A percentile compares a stretch with the other conserved stretches of the same genome.
phyloP scores from a whole-genome alignment of 2,329 filamentous ascomycete species.

The Ascochyta lentis region DNA sequence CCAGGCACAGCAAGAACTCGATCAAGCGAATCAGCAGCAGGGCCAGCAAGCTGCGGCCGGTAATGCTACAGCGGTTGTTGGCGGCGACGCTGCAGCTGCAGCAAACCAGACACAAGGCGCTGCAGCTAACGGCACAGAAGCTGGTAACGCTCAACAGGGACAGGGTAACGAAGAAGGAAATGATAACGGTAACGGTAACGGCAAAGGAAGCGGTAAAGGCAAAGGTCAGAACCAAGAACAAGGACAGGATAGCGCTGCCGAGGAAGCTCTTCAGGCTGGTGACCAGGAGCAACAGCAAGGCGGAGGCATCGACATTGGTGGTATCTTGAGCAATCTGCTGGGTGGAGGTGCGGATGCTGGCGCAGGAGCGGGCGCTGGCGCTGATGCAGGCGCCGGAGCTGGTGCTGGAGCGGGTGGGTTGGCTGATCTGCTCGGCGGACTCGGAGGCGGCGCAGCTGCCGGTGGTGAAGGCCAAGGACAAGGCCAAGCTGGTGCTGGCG shows the following conservation, averaged over 20 bases:
- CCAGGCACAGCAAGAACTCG: conserved; percentile 7
- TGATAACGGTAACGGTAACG: not conserved
- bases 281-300: conserved; percentile 14
- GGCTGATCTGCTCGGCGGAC: not conserved
- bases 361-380: conserved; percentile 6
- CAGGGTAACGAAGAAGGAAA: conserved; percentile 8
- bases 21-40: conserved; percentile 6
- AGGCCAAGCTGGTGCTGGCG: conserved; percentile 1
- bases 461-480: not conserved
- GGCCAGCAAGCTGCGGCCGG: conserved; percentile 8
- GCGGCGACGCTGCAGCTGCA: conserved; percentile 2
- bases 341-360: conserved; percentile 12
- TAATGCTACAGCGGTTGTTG: conserved; percentile 9
- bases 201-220: not conserved
- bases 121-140: conserved; percentile 8
- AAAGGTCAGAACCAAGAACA: not conserved
- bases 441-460: not conserved
- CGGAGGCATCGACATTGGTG: conserved; percentile 1
- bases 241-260: not conserved
- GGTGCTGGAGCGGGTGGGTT: conserved; percentile 6
- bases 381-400: conserved; percentile 4
- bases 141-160: conserved; percentile 2
- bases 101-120: conserved; percentile 9
- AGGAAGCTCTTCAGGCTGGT: conserved; percentile 16
- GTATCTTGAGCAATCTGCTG: conserved; percentile 14